Base-by-base conservation (phyloP, 2,329 filamentous ascomycete genomes). In the Paracamarosporium sp. region DNA sequence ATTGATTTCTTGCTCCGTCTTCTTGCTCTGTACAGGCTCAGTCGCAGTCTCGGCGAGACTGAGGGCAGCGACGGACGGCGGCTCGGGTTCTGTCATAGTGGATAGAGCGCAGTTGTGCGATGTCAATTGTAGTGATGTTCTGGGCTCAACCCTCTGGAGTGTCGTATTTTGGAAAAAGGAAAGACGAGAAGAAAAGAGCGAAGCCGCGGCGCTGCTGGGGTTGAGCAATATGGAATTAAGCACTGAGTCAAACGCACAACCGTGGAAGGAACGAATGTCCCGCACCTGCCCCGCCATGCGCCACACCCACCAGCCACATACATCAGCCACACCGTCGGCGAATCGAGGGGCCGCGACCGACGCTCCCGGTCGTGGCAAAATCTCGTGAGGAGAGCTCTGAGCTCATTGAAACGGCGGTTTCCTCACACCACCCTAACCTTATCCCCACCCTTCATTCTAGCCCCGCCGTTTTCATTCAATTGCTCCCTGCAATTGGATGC, bases 1-100 rank as follows among this genome's bases (percentile, higher is more conserved):
- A 62, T 86, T 83, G 64, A 87, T 83, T 43, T 81, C 79, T 67
- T 87, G 85, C 65, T 81, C 80, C 5, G 68, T 70, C 6, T 72
- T 72, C 53, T 73, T 72, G 13, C 31, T 33, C 11, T 66, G 65
- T 11, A 66, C 62, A 28, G 57, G 62, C 45, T 69, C 63, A 6
- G 71, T 70, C 40, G 76, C 73, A 7, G 74, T 77, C 17, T 73
- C 74, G 51, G 75, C 69, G 50, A 78, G 56, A 50, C 74, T 75
- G 47, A 78, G 71, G 52, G 73, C 70, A n/a, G 76, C 72, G 33
- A 79, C 73, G 24, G 76, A 70, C 25, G 75, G 76, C 17, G 76
- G 75, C 56, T 78, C 75, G 36, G 72, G 69, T 33, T 77, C 75
- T n/a, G 74, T 70, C 76, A 78, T 78, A 62, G 59, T 24, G 9